These are phyloP conservation scores for Aspergillus arachidicola DNA, from an alignment of 2,329 filamentous ascomycete species.

Conservation along the genomic window DNA sequence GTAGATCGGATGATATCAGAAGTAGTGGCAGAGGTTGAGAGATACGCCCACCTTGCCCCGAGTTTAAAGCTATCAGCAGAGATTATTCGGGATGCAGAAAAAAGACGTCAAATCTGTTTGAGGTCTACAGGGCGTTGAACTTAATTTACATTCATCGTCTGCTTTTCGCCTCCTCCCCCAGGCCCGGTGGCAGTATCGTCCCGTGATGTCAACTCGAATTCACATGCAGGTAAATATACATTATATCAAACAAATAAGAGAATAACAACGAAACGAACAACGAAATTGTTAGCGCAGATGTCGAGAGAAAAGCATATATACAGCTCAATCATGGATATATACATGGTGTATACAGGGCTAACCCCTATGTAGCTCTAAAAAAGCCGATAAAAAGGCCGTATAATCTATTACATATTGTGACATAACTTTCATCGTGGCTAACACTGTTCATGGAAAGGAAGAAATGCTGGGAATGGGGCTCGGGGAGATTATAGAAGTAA, in stretches of 20 bases:
- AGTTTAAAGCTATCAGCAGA: constrained; percentile 76
- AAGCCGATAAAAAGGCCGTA: background rate
- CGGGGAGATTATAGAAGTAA: background rate
- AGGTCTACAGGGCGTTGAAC: constrained; percentile 18
- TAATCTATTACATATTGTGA: no score
- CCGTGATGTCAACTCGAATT: background rate
- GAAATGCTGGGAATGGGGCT: background rate
- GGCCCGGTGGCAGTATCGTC: background rate
- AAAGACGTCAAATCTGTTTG: constrained; percentile 60
- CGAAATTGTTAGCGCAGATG: background rate
- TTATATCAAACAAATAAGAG: background rate
- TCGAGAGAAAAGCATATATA: background rate
- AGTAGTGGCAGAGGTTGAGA: constrained; percentile 74
- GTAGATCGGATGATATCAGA: constrained; percentile 78
- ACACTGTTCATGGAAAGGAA: background rate
- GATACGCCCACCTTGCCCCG: constrained; percentile 73
- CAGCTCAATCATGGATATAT: background rate
- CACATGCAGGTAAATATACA: background rate
- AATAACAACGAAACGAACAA: no score
- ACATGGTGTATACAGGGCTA: background rate
- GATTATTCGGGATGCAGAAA: constrained; percentile 77
- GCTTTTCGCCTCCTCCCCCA: background rate
- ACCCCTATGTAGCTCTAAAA: background rate
- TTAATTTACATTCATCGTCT: background rate
- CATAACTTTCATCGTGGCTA: background rate